Percentiles rank a stretch among this genome's conserved stretches.
Conservation (phyloP, 2,329 filamentous ascomycete genomes). For the Pestalotiopsis sp. region DNA sequence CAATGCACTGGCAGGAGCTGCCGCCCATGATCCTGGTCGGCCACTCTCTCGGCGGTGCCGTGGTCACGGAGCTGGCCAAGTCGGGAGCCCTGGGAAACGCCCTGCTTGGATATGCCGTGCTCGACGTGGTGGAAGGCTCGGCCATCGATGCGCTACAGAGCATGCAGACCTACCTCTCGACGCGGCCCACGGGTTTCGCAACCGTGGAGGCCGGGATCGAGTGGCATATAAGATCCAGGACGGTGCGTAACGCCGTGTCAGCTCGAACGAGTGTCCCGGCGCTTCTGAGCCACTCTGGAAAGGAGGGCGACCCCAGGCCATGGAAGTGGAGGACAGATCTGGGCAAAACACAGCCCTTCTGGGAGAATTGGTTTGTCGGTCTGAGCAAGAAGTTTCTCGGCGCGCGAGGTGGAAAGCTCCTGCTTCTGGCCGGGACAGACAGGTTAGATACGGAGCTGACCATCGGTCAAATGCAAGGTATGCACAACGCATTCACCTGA, state of each 20-base stretch:
- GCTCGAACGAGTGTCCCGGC: conserved; percentile 86
- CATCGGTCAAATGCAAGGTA: conserved; percentile 37
- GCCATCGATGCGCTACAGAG: conserved; percentile 92
- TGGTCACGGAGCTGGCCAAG: conserved; percentile 81
- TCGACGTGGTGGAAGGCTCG: conserved; percentile 95
- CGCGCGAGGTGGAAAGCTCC: conserved; percentile 60
- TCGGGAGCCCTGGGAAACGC: conserved; percentile 63
- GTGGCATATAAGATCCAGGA: conserved; percentile 90
- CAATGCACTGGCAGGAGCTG: conserved; percentile 71
- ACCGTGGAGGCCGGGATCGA: conserved; percentile 79
- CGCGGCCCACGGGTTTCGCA: conserved; percentile 76
- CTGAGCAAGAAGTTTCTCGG: conserved; percentile 85
- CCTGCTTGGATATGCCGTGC: conserved; percentile 81
- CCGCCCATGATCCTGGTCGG: conserved; percentile 83
- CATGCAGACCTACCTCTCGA: conserved; percentile 90
- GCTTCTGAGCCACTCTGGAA: conserved; percentile 51
- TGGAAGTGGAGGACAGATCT: conserved; percentile 90
- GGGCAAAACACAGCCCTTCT: conserved; percentile 81
- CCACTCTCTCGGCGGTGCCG: conserved; percentile 89
- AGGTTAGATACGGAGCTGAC: conserved; percentile 35
- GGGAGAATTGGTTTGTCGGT: conserved; percentile 90
- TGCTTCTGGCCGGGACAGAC: conserved; percentile 32
- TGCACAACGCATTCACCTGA: conserved; percentile 12
- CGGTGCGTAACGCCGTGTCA: conserved; percentile 79
- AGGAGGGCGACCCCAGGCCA: conserved; percentile 39